Base-by-base conservation (phyloP, 176 grass and related monocot species). In the Melocanna baccifera region DNA sequence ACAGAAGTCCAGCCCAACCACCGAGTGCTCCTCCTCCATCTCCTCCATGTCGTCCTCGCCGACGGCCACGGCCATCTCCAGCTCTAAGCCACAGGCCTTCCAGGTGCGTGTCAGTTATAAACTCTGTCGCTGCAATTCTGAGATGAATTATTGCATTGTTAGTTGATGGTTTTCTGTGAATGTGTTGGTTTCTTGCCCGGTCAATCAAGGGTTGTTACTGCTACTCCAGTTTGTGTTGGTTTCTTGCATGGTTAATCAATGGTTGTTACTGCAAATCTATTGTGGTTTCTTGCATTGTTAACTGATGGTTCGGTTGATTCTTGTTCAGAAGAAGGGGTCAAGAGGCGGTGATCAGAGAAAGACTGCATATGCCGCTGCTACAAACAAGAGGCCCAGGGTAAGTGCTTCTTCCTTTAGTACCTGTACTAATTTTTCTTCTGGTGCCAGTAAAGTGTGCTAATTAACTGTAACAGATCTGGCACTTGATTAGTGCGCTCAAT, bases 21-120 rank as follows among this genome's bases (percentile, higher is more conserved):
- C 67, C 69, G 87, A 91, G 52, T 91, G 85, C 69, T 91, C 85
- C 50, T 87, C 89, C 34, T 83, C 89, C 50, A 19, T 90, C 84
- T 90, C 88, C 12, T 84, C 80, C 85, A 87, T 90, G 89, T 84
- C 85, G 30, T 87, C 89, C 52, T 91, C 89, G 19, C 85, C 85
- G 6, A 68, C 89, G 0, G 81, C 89, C 14, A 87, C 85, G 0
- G 67, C 88, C 74, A 34, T 86, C 56, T 90, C 84, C 67, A 50
- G 75, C 69, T 39, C 85, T 14, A 87, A 63, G 69, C 57, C 85
- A 19, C 89, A 75, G 62, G 14, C 80, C 7, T 23, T 57, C 81
- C 87, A 91, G 89, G 89, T 91, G 32, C 1, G 69, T 45, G 0
- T 40, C 19, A 23, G 6, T 30, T 9, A 12, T 2, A 13, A 1